These are phyloP conservation scores for Phoma sp. DNA, from an alignment of 2,329 filamentous ascomycete species.

Conservation along the genomic window DNA sequence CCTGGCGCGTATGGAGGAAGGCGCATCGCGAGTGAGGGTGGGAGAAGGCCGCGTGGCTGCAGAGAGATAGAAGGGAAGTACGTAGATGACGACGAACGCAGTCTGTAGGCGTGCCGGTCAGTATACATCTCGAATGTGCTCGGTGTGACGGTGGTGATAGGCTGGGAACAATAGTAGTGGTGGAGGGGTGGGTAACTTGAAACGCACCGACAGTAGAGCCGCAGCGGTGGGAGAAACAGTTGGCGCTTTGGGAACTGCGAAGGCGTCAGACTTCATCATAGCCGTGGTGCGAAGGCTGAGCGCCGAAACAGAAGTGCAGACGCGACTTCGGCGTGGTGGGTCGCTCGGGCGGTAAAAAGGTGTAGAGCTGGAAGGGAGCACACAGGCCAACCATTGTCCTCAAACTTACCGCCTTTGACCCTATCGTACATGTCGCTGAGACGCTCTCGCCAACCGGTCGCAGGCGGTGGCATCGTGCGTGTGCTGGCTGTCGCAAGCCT, in stretches of 20 bases:
- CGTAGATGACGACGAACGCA: conserved; percentile 85
- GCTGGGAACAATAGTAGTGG: conserved; percentile 25
- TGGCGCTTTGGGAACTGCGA: conserved; percentile 46
- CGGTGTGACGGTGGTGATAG: conserved; percentile 28
- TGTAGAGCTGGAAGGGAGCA: conserved; percentile 22
- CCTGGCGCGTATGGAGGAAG: conserved; percentile 85
- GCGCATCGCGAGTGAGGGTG: conserved; percentile 81
- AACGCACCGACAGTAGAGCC: conserved; percentile 49
- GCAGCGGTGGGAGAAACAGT: conserved; percentile 44
- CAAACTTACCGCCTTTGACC: conserved; percentile 47
- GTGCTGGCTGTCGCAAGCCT: conserved; percentile 14
- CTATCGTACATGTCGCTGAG: conserved; percentile 43
- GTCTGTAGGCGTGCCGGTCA: conserved; percentile 58
- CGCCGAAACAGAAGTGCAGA: conserved; percentile 22
- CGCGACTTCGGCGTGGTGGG: conserved; percentile 17
- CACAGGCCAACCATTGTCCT: conserved; percentile 40
- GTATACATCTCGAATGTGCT: conserved; percentile 19
- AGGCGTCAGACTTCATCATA: conserved; percentile 38
- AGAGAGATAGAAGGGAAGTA: conserved; percentile 88
- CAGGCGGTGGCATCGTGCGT: conserved; percentile 44
- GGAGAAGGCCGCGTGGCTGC: conserved; percentile 78
- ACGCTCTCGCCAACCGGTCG: conserved; percentile 39
- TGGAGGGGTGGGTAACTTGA: conserved; percentile 33
- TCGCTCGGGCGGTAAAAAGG: conserved; percentile 34
- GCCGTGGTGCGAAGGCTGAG: conserved; percentile 10